Evolutionary conservation across 768 basidiomycete genomes (phyloP), one percentile per base, ranked within the genome.

Genomic region (Macrocybe gigantea): DNA sequence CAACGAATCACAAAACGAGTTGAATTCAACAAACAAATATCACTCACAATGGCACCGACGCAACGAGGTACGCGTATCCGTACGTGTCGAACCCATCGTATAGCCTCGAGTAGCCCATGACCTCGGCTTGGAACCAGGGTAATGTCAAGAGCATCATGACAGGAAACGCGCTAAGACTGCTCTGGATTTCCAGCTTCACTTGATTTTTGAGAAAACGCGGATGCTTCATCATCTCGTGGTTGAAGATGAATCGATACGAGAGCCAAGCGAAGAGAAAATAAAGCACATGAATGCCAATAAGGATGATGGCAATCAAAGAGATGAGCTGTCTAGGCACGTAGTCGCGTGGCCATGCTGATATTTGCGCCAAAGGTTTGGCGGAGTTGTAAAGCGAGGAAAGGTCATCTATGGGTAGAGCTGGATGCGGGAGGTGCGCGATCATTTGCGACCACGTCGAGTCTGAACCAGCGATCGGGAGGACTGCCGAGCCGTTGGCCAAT

Each of bases 101-200:
- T 38, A 97, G 56, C 60, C 65, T 76, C 2, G 86, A 83, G 55
- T 88, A 78, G 0, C 96, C 96, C 66, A 86, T 76, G 11, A 94
- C 90, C 63, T 99, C 96, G 7, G 75, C 88, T 58, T 89, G 70
- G 73, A 99, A 98, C 88, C 89, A 96, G 0, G 96, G 96, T 9
- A 97, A 71, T 0, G 93, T 98, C 44, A 97, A 65, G 22, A 88
- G 53, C 22, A 74, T 86, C 78, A 99, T 94, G 3, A 62, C 66
- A 0, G 93, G 94, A 60, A 95, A 94, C 0, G 90, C 83, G 38
- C 74, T 71, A 43, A 96, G 49, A 50, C 85, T 88, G 50, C 63
- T 66, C 51, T 74, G 67, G 51, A 99, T 98, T 69, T 99, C 96
- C 13, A 74, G 64, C 53, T 68, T 77, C 54, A 89, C 79, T 64